A percentile compares a stretch with the other conserved stretches of the same genome.
Evolutionary conservation across 1,284 basidiomycete species (phyloP).

Genomic region (Coniferiporia weirii): DNA sequence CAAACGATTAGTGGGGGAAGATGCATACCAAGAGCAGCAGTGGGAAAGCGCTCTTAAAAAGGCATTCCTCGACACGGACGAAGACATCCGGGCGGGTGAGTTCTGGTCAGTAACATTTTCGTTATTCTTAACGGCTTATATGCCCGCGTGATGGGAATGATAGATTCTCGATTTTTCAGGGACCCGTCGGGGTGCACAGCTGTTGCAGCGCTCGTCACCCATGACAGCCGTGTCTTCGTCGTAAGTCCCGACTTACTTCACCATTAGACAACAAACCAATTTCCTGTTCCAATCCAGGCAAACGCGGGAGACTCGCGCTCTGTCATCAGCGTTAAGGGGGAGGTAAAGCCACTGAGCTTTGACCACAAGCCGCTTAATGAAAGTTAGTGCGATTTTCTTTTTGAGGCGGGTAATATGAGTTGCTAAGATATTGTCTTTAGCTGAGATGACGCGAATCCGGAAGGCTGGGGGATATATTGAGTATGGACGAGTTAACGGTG

Average conservation of each 20-base stretch:
- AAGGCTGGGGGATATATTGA: slow-evolving; percentile 97
- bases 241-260: slow-evolving; percentile 39
- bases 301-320: slow-evolving; percentile 97
- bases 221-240: slow-evolving; percentile 75
- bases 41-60: slow-evolving; percentile 81
- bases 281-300: slow-evolving; percentile 51
- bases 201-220: slow-evolving; percentile 80
- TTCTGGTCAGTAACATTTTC: slow-evolving; percentile 13
- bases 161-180: slow-evolving; percentile 81
- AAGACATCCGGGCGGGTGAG: slow-evolving; percentile 85
- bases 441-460: slow-evolving; percentile 83
- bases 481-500: slow-evolving; percentile 95
- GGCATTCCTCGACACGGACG: slow-evolving; percentile 92
- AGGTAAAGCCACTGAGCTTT: slow-evolving; percentile 83
- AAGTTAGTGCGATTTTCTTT: slow-evolving; percentile 40
- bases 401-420: neutral
- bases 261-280: neutral
- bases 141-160: slow-evolving; percentile 17
- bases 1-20: slow-evolving; percentile 69
- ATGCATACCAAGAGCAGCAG: slow-evolving; percentile 64
- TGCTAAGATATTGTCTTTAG: slow-evolving; percentile 33
- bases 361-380: slow-evolving; percentile 96
- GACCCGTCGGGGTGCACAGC: slow-evolving; percentile 98
- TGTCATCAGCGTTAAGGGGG: slow-evolving; percentile 84
- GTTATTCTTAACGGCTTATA: slow-evolving; percentile 16